These are phyloP conservation scores for Carnegiea gigantea DNA, from an alignment of 179 eudicot species.

Conservation along the genomic window DNA sequence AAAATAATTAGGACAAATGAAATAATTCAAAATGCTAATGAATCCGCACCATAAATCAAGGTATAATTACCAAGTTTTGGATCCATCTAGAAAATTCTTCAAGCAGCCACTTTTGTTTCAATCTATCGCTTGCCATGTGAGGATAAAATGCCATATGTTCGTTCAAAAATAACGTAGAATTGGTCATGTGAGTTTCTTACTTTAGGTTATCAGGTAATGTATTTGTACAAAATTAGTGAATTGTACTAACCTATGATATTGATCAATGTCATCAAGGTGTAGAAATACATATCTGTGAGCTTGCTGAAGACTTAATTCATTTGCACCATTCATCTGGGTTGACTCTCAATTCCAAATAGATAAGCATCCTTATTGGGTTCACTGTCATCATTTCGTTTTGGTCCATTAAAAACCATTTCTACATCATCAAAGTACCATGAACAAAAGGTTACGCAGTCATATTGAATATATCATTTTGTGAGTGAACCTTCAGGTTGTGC, in stretches of 20 bases:
- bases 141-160: not conserved
- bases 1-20: not conserved
- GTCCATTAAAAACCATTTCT: not conserved
- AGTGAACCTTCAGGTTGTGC: not conserved
- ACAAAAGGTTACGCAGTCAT: not conserved
- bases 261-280: slow-evolving; percentile 1
- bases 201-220: too few species aligned
- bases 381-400: slow-evolving; percentile 10
- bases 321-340: not conserved
- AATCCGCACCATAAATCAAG: not conserved
- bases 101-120: slow-evolving; percentile 3
- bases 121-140: not conserved
- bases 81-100: not conserved
- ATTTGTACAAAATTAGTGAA: not conserved
- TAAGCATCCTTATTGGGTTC: not conserved
- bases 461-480: not conserved
- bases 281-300: slow-evolving; percentile 15
- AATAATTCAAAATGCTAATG: too few species aligned
- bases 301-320: slow-evolving; percentile 14
- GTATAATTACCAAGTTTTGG: not conserved
- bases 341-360: not conserved
- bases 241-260: not conserved
- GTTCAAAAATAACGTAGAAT: not conserved
- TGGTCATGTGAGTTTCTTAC: not conserved
- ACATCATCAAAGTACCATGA: slow-evolving; percentile 14